phyloP scores from a whole-genome alignment of 768 basidiomycete species.

The Suillus placidus region DNA sequence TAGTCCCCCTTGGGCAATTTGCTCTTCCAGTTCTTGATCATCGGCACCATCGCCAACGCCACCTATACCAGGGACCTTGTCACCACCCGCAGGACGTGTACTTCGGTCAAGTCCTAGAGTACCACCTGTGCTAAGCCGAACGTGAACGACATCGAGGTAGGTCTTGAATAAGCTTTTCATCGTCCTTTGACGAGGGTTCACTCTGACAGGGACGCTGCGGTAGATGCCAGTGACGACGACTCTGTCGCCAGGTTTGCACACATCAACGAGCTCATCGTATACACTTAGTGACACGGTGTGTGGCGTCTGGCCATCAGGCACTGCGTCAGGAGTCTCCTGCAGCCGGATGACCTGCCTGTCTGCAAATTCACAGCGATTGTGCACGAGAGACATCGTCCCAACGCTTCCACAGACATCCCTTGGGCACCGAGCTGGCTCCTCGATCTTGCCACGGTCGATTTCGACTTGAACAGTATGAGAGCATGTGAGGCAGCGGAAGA shows the following conservation, averaged over 20 bases:
- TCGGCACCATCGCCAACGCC: slow-evolving; percentile 72
- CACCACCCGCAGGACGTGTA: slow-evolving; percentile 71
- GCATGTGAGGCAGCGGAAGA: slow-evolving; percentile 96
- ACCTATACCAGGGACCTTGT: slow-evolving; percentile 69
- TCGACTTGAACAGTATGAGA: slow-evolving; percentile 97
- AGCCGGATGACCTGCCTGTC: slow-evolving; percentile 94
- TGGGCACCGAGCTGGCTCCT: slow-evolving; percentile 89
- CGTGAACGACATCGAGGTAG: slow-evolving; percentile 93
- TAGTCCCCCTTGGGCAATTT: slow-evolving; percentile 36
- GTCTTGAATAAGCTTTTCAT: slow-evolving; percentile 98
- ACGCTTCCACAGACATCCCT: slow-evolving; percentile 88
- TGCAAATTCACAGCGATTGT: slow-evolving; percentile 96
- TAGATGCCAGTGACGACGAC: slow-evolving; percentile 92
- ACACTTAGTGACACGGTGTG: slow-evolving; percentile 96
- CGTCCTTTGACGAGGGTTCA: slow-evolving; percentile 88
- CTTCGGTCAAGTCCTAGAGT: slow-evolving; percentile 77
- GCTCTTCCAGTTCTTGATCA: slow-evolving; percentile 59
- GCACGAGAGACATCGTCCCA: slow-evolving; percentile 92
- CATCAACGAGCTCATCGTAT: slow-evolving; percentile 98
- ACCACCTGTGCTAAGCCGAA: slow-evolving; percentile 66
- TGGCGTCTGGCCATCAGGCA: slow-evolving; percentile 97
- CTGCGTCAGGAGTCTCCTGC: slow-evolving; percentile 97
- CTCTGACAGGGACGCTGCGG: slow-evolving; percentile 92
- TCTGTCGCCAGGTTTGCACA: slow-evolving; percentile 95
- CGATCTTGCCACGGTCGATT: slow-evolving; percentile 97